These are phyloP conservation scores for Cubamyces sp. DNA, from an alignment of 768 basidiomycete genomes.

Conservation along the genomic window DNA sequence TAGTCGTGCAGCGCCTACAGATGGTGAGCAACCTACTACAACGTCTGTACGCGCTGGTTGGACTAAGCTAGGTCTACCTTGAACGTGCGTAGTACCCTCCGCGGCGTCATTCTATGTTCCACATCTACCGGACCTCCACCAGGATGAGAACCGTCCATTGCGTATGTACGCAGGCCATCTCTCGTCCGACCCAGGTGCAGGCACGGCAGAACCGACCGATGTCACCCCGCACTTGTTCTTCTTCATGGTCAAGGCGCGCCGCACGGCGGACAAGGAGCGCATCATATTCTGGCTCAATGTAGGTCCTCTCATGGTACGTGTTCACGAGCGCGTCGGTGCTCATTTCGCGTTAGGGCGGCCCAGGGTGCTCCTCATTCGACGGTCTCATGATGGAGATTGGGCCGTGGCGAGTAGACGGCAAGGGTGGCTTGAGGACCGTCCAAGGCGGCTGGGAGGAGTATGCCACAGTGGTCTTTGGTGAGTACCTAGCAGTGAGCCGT, in stretches of 20 bases:
- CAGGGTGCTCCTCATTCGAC: conserved; percentile 97
- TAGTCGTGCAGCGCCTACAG: conserved; percentile 34
- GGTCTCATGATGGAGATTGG: conserved; percentile 99
- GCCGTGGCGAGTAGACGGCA: conserved; percentile 80
- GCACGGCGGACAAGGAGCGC: conserved; percentile 87
- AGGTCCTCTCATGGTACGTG: conserved; percentile 33
- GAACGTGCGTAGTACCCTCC: conserved; percentile 56
- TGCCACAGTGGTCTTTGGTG: conserved; percentile 89
- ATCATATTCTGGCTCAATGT: conserved; percentile 98
- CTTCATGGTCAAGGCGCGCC: conserved; percentile 84
- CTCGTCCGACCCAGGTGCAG: conserved; percentile 70
- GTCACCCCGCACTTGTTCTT: conserved; percentile 85
- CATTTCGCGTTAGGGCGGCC: conserved; percentile 68
- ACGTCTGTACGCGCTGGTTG: neutral
- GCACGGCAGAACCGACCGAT: conserved; percentile 54
- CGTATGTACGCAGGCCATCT: conserved; percentile 86
- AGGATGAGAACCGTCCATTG: conserved; percentile 71
- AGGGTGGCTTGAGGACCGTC: conserved; percentile 68
- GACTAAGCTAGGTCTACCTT: neutral
- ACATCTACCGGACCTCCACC: conserved; percentile 73
- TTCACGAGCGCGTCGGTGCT: too few relatives aligned
- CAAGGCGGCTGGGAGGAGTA: conserved; percentile 99
- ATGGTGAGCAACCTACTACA: conserved; percentile 19
- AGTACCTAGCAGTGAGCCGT: conserved; percentile 36
- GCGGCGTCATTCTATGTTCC: conserved; percentile 87